Evolutionary conservation across 1,139 yeast genomes (phyloP).

Genomic region (Candida tropicalis): DNA sequence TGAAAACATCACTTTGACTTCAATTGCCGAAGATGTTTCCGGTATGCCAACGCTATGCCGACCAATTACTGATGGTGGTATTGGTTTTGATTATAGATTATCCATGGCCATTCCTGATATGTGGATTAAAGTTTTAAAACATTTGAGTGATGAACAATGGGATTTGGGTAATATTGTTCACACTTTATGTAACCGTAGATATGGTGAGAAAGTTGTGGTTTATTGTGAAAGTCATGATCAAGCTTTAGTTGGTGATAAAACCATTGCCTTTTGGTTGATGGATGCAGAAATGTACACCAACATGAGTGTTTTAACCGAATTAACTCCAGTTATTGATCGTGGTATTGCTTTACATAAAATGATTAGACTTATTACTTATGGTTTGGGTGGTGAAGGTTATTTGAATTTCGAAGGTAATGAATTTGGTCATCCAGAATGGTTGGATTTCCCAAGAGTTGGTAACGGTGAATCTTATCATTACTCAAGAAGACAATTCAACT

Average conservation of each 20-base stretch:
- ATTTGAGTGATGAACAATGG: constrained; percentile 87
- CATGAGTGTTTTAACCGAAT: constrained; percentile 77
- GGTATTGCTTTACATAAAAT: constrained; percentile 89
- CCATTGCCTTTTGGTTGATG: constrained; percentile 97
- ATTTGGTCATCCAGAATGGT: constrained; percentile 99
- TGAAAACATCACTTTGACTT: constrained; percentile 55
- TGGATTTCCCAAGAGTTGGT: constrained; percentile 92
- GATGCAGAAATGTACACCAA: constrained; percentile 98
- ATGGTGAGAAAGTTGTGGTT: constrained; percentile 86
- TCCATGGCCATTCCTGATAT: constrained; percentile 99
- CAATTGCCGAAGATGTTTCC: constrained; percentile 95
- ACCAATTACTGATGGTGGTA: constrained; percentile 75
- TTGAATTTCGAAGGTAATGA: constrained; percentile 97
- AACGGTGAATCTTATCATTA: constrained; percentile 88
- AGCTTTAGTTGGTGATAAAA: constrained; percentile 96
- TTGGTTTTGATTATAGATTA: constrained; percentile 89
- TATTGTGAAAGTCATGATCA: constrained; percentile 97
- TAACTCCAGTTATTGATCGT: constrained; percentile 80
- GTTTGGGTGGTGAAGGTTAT: constrained; percentile 95
- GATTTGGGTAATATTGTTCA: constrained; percentile 78
- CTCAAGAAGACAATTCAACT: constrained; percentile 91
- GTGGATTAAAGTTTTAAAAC: constrained; percentile 96
- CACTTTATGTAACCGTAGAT: constrained; percentile 86
- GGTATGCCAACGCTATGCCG: constrained; percentile 96
- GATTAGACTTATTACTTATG: constrained; percentile 82